Base-by-base conservation (phyloP, 1,284 basidiomycete species). In the Schizopora paradoxa region DNA sequence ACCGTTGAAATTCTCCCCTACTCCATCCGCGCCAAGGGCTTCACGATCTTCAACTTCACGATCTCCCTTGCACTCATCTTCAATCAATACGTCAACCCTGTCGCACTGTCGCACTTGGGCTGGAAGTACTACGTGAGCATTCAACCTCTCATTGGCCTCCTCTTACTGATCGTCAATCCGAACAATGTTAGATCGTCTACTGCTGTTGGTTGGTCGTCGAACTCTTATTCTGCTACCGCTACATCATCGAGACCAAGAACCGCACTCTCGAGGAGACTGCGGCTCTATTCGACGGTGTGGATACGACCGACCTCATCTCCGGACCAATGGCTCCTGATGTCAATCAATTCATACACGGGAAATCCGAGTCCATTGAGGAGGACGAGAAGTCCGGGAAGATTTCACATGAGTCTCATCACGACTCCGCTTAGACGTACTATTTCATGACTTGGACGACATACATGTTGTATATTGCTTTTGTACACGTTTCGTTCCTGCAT, bases 1-100 rank as follows among this genome's bases (percentile, higher is more conserved):
- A 76, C 74, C 1, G 67, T 79, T 43, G 78, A 81, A 58, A 79
- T 79, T 50, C 59, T 79, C 39, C 77, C 77, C 0, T 77, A 66
- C 59, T 59, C 68, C 13, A 64, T 82, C 35, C 76, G 79, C 32
- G 74, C 80, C 16, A 81, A 82, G 61, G 79, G 77, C 16, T 72
- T 79, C 58, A 76, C 72, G 19, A 61, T 81, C 8, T 76, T 73
- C 64, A 73, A 72, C 59, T 72, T 78, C 49, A 54, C 67, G 14
- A 62, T 76, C 33, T 73, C 73, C 6, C 51, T 73, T 4, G 71
- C 76, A 0, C 59, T 77, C 25, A 72, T 77, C 42, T 79, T 81
- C 69, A 82, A 82, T 60, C 77, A 82, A 60, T 69, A 70, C 41
- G 60, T 72, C 45, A 72, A 72, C 50, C 67, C 68, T 1, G 66